These are phyloP conservation scores for Neoboletus brunneissimus DNA, from an alignment of 768 basidiomycete species.

Conservation along the genomic window DNA sequence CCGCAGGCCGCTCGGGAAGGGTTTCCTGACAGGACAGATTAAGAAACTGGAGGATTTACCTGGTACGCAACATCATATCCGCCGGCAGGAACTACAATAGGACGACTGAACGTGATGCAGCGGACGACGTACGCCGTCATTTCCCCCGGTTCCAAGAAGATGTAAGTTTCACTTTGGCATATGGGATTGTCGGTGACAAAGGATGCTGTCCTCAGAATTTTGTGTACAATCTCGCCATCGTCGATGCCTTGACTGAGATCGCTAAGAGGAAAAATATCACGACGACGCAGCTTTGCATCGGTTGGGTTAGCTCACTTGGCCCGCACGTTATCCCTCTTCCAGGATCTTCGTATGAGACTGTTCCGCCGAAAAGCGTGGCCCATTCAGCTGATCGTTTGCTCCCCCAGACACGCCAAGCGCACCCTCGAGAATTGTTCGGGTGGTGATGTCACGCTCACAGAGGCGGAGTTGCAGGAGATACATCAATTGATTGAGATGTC, in stretches of 20 bases:
- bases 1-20: conserved; percentile 48
- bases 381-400: not conserved
- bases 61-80: conserved; percentile 12
- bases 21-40: conserved; percentile 48
- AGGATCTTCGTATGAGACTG: conserved; percentile 40
- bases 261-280: conserved; percentile 43
- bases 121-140: conserved; percentile 37
- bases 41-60: conserved; percentile 37
- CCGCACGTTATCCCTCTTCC: conserved; percentile 48
- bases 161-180: conserved; percentile 12
- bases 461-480: conserved; percentile 41
- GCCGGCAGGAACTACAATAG: not conserved
- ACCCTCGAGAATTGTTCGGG: conserved; percentile 47
- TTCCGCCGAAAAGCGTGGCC: not conserved
- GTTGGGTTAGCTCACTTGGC: conserved; percentile 41
- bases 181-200: not conserved
- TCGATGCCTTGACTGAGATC: conserved; percentile 40
- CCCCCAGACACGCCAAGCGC: conserved; percentile 33
- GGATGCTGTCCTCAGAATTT: conserved; percentile 30
- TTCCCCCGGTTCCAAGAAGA: conserved; percentile 46
- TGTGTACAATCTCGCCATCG: conserved; percentile 41
- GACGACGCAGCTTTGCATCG: conserved; percentile 41
- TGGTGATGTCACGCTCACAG: conserved; percentile 40
- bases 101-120: conserved; percentile 20
- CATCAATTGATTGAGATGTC: conserved; percentile 34